phyloP scores from a whole-genome alignment of 1,284 basidiomycete genomes.

The Ustilago lituana region DNA sequence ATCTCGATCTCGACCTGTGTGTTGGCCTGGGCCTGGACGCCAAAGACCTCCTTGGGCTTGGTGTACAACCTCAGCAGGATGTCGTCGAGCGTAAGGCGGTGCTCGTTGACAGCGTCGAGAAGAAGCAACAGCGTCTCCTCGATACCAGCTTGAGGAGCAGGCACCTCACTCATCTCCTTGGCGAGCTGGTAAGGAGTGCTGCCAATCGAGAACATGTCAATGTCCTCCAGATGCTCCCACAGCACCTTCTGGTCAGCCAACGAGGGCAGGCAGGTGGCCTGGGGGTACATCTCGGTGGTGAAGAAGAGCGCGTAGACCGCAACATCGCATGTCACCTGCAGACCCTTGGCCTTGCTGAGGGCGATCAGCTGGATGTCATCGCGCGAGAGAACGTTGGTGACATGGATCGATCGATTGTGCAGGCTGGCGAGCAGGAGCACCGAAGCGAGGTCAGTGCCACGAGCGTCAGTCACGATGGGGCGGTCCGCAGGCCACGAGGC shows the following conservation, averaged over 20 bases:
- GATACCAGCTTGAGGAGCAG: constrained; percentile 80
- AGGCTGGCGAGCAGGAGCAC: constrained; percentile 91
- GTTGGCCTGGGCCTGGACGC: constrained; percentile 83
- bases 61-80: constrained; percentile 84
- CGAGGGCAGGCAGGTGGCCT: constrained; percentile 77
- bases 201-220: constrained; percentile 93
- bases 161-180: constrained; percentile 74
- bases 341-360: constrained; percentile 90
- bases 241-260: constrained; percentile 82
- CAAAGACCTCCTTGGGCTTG: constrained; percentile 92
- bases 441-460: constrained; percentile 90
- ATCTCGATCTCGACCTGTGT: constrained; percentile 85
- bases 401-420: constrained; percentile 87
- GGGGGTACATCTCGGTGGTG: constrained; percentile 73
- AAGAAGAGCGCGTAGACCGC: constrained; percentile 94
- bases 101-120: constrained; percentile 83
- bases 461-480: constrained; percentile 91
- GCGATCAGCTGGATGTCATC: constrained; percentile 92
- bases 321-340: constrained; percentile 96
- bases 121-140: constrained; percentile 89
- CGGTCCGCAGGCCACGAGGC: constrained; percentile 90
- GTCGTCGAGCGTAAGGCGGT: constrained; percentile 83
- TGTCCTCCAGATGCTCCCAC: constrained; percentile 84
- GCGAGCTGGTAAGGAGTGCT: constrained; percentile 82
- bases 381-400: constrained; percentile 87